A percentile compares a stretch with the other conserved stretches of the same genome.
These are phyloP conservation scores for Hypholoma sublateritium DNA, from an alignment of 768 basidiomycete genomes.

Conservation along the genomic window DNA sequence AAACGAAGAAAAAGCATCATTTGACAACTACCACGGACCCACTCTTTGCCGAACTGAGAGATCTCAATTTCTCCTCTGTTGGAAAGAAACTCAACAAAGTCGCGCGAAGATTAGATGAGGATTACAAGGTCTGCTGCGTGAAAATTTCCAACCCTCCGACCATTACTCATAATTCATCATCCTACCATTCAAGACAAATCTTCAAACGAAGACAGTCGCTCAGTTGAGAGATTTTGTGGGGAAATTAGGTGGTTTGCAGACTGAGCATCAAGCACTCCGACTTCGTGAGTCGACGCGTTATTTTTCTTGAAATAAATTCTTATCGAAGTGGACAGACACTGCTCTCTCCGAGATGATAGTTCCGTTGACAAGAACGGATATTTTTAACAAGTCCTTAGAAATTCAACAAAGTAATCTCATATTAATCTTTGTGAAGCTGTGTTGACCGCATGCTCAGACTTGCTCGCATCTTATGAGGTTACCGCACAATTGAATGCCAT, in stretches of 20 bases:
- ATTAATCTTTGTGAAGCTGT: not conserved
- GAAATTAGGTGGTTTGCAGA: conserved; percentile 88
- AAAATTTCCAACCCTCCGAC: conserved; percentile 4
- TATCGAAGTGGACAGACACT: conserved; percentile 61
- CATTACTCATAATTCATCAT: conserved; percentile 3
- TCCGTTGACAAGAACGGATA: conserved; percentile 78
- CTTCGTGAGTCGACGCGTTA: conserved; percentile 63
- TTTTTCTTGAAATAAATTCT: conserved; percentile 55
- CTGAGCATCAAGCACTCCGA: conserved; percentile 85
- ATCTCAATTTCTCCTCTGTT: conserved; percentile 90
- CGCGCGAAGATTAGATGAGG: conserved; percentile 84
- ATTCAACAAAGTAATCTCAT: conserved; percentile 84
- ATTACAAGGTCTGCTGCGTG: conserved; percentile 70
- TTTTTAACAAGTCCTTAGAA: conserved; percentile 90
- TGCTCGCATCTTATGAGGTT: conserved; percentile 91
- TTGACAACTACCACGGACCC: conserved; percentile 78
- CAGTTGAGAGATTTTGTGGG: conserved; percentile 96
- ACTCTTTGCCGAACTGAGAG: conserved; percentile 79
- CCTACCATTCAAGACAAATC: conserved; percentile 53
- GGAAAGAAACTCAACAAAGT: conserved; percentile 79
- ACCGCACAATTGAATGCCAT: conserved; percentile 79
- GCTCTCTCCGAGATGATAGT: conserved; percentile 91
- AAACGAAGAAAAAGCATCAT: conserved; percentile 88
- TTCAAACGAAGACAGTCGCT: conserved; percentile 86
- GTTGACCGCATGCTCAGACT: conserved; percentile 48